Conservation (phyloP, 768 basidiomycete species). For the Paxillus ammoniavirescens region DNA sequence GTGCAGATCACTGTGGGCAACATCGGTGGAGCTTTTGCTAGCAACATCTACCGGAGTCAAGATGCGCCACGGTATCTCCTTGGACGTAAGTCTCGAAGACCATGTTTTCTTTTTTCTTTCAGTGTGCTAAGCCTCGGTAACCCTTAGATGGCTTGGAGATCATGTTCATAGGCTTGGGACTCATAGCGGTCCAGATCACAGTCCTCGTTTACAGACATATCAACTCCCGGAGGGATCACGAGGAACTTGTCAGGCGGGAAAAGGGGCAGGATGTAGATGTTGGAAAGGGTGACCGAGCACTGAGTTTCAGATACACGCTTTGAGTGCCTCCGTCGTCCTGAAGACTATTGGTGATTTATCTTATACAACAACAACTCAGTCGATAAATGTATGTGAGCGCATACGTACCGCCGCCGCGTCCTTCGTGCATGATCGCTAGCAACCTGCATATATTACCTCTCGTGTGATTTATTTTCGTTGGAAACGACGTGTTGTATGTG, state of each 20-base stretch:
- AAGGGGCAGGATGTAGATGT: not conserved
- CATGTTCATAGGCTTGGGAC: slow-evolving; percentile 67
- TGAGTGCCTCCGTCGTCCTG: slow-evolving; percentile 7
- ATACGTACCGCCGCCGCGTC: too few species aligned
- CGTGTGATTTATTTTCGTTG: too few species aligned
- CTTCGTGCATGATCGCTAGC: too few species aligned
- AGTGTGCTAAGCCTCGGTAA: not conserved
- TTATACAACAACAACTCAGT: too few species aligned
- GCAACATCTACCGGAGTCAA: slow-evolving; percentile 57
- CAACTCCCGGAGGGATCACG: slow-evolving; percentile 50
- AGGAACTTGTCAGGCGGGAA: not conserved
- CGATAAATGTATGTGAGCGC: too few species aligned
- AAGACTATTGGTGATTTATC: too few species aligned
- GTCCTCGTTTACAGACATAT: slow-evolving; percentile 51
- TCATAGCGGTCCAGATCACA: slow-evolving; percentile 47
- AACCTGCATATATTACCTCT: too few species aligned
- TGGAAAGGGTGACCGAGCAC: slow-evolving; percentile 41
- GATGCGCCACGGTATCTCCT: slow-evolving; percentile 61
- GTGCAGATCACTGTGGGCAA: slow-evolving; percentile 54
- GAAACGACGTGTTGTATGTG: too few species aligned
- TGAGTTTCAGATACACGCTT: slow-evolving; percentile 54
- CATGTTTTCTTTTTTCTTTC: not conserved
- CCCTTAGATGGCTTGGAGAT: slow-evolving; percentile 56
- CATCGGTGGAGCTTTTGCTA: slow-evolving; percentile 62
- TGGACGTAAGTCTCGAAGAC: slow-evolving; percentile 68